Evolutionary conservation across 495 filamentous ascomycete genomes (phyloP).

Genomic region (Neurospora tetraspora): DNA sequence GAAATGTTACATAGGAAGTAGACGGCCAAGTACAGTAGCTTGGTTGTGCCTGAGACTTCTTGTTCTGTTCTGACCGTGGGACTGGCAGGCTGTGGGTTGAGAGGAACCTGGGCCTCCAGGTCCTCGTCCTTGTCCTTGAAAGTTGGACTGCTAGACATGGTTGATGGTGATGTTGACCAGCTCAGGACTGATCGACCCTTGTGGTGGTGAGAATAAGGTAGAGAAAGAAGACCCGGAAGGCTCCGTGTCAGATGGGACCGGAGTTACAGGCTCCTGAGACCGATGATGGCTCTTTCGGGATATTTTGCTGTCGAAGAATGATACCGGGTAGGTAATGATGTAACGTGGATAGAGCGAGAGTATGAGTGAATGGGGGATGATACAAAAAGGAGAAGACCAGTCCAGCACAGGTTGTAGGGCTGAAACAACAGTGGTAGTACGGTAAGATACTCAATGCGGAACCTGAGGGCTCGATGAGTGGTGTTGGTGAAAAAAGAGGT

Average conservation of each 20-base stretch:
- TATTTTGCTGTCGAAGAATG: neutral
- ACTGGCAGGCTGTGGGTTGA: neutral
- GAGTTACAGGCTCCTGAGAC: neutral
- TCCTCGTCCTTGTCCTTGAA: conserved; percentile 11
- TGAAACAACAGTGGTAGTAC: neutral
- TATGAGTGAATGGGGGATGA: neutral
- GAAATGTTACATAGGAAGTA: conserved; percentile 45
- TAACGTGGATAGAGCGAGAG: neutral
- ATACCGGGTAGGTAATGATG: neutral
- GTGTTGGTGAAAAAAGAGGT: neutral
- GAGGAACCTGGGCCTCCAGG: conserved; percentile 12
- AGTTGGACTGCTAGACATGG: neutral
- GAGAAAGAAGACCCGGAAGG: neutral
- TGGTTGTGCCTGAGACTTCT: conserved; percentile 22
- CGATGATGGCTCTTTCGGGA: neutral
- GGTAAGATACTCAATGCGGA: neutral
- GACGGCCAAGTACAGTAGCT: conserved; percentile 32
- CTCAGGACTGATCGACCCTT: neutral
- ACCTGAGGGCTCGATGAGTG: neutral
- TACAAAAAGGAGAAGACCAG: neutral
- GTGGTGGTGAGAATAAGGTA: neutral
- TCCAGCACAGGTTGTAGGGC: neutral
- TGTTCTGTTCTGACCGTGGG: conserved; percentile 14
- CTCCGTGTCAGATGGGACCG: neutral
- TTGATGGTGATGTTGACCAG: neutral